Base-by-base conservation (phyloP, 1,139 yeast genomes). In the Magnusiomyces starmeri region DNA sequence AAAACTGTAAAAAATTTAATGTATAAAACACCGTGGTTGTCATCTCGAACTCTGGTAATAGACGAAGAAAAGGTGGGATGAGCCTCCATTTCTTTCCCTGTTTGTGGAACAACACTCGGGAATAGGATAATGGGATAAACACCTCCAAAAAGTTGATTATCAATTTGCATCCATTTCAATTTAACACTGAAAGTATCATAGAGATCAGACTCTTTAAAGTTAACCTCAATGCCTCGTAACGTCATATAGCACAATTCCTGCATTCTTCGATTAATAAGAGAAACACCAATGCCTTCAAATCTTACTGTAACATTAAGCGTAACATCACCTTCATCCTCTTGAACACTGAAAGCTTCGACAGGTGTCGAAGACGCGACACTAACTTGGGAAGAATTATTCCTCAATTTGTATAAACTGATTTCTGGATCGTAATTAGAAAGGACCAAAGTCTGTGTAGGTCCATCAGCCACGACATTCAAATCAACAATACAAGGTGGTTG, bases 11-110 rank as follows among this genome's bases (percentile, higher is more conserved):
- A 96, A 70, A 89, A 90, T 66, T 94, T 94, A 63, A 90, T 81
- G 64, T 85, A 90, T 18, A 83, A 69, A 12, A 94, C 94, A 25
- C 98, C 98, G 67, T 90, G 96, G 9, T 86, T 75, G 49, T 85
- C 87, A 68, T 90, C 98, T 59, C 87, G 87, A 20, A 92, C 86
- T 56, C 81, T 78, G 18, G 96, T 85, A 2, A 89, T 68, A 0
- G 97, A 83, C 0, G 86, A 90, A 0, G 96, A 87, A 58, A 92
- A 79, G 0, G 96, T 82, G 0, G 98, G 98, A 66, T 92, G 97
- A 52, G 77, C 82, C 54, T 83, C 85, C 80, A 89, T 79, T 61
- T 92, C 98, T 57, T 80, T 79, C 1, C 85, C 81, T 0, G 89
- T 82, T 61, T 87, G 86, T 1, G 97, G 96, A 47, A 94, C 79